Percentiles rank a stretch among this genome's conserved stretches.
phyloP scores from a whole-genome alignment of 192 early-diverging fungal genomes.

The Powellomyces hirtus region DNA sequence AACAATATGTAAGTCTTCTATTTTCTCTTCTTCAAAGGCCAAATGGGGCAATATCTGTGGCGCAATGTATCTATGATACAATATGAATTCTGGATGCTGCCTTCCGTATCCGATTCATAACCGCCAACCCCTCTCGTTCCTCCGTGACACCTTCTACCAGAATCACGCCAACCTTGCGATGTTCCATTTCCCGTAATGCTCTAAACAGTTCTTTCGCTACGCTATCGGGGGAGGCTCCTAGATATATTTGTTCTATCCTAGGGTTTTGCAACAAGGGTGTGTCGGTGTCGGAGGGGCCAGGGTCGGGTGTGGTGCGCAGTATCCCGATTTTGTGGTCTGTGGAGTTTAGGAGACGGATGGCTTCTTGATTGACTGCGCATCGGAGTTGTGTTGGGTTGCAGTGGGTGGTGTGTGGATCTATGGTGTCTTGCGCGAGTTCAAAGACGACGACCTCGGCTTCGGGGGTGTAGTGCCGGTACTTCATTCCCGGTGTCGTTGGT shows the following conservation, averaged over 20 bases:
- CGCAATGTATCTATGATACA: constrained; percentile 6
- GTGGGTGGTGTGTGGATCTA: background rate
- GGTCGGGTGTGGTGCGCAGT: constrained; percentile 21
- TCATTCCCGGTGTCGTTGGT: constrained; percentile 99
- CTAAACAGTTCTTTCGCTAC: constrained; percentile 82
- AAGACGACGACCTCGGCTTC: constrained; percentile 80
- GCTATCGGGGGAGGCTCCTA: constrained; percentile 54
- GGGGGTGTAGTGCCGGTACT: constrained; percentile 97
- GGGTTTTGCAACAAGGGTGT: background rate
- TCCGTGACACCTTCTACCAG: constrained; percentile 92
- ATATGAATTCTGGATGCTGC: constrained; percentile 56
- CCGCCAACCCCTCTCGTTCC: constrained; percentile 82
- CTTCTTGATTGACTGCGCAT: constrained; percentile 17
- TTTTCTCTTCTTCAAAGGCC: too few relatives aligned
- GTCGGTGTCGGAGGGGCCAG: background rate
- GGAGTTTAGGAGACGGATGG: background rate
- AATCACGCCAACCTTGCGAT: constrained; percentile 64
- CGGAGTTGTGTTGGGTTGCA: constrained; percentile 10
- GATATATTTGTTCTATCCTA: constrained; percentile 46
- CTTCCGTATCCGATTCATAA: constrained; percentile 95
- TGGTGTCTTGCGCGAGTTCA: constrained; percentile 24
- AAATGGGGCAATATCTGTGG: too few relatives aligned
- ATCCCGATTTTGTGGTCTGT: constrained; percentile 26
- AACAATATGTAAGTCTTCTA: too few relatives aligned
- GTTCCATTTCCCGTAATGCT: constrained; percentile 75